Evolutionary conservation across 2,329 filamentous ascomycete species (phyloP).

Genomic region (Metarhizium humberi): DNA sequence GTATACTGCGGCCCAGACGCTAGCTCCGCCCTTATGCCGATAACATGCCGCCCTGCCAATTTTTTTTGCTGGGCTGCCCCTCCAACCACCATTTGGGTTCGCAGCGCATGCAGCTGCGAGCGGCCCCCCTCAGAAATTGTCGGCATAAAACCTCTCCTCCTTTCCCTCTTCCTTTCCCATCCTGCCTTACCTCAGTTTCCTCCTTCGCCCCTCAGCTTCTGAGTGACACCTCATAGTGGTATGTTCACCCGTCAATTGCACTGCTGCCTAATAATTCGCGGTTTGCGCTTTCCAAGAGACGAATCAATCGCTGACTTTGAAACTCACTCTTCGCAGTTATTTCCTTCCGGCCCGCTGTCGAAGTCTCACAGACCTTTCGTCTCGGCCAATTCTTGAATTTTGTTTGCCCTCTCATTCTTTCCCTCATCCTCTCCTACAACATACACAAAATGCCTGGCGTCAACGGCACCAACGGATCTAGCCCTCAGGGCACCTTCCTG

Average conservation of each 20-base stretch:
- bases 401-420: conserved; percentile 13
- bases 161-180: conserved; percentile 2
- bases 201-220: background rate
- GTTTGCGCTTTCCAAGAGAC: background rate
- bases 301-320: background rate
- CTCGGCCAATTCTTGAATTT: background rate
- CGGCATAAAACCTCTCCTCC: conserved; percentile 9
- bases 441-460: conserved; percentile 39
- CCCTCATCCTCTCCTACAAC: conserved; percentile 7
- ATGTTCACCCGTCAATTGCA: conserved; percentile 1
- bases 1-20: background rate
- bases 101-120: background rate
- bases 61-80: conserved; percentile 4
- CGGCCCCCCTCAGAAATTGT: background rate
- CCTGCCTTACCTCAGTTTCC: conserved; percentile 1
- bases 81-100: conserved; percentile 4
- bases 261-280: background rate
- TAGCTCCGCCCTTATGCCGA: background rate
- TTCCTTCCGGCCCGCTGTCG: background rate
- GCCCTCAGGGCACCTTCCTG: conserved; percentile 60
- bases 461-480: conserved; percentile 38
- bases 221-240: background rate
- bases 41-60: background rate
- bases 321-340: background rate
- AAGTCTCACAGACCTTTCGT: background rate